Evolutionary conservation across 768 basidiomycete species (phyloP).

Genomic region (Boletales sp.): DNA sequence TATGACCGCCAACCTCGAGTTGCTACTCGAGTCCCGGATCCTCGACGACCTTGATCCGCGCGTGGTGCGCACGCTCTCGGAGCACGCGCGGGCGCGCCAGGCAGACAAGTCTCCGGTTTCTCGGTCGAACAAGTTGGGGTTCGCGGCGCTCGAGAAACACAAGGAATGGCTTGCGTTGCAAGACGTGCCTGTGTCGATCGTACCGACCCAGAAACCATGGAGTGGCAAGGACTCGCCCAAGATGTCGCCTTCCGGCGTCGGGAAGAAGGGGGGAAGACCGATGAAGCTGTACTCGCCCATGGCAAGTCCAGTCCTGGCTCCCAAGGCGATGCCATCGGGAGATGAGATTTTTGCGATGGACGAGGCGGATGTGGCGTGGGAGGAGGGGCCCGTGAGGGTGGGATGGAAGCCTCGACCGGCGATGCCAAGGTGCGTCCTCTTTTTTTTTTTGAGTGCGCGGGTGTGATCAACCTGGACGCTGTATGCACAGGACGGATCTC

Average conservation of each 20-base stretch:
- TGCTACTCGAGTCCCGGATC: conserved; percentile 74
- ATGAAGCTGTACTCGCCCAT: conserved; percentile 5
- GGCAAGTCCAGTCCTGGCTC: conserved; percentile 22
- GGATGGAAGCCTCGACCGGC: conserved; percentile 48
- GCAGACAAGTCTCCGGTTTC: conserved; percentile 61
- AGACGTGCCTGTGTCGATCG: conserved; percentile 62
- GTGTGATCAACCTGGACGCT: background rate
- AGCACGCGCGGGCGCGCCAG: conserved; percentile 58
- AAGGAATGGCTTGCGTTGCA: conserved; percentile 67
- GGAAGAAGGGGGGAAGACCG: conserved; percentile 11
- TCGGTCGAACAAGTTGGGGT: conserved; percentile 51
- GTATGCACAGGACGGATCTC: conserved; percentile 65
- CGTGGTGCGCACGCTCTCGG: conserved; percentile 64
- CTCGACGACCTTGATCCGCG: conserved; percentile 70
- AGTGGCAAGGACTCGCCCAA: conserved; percentile 25
- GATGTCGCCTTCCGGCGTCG: conserved; percentile 29
- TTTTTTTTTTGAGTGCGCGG: conserved; percentile 4
- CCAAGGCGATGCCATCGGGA: conserved; percentile 22
- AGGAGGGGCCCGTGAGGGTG: conserved; percentile 11
- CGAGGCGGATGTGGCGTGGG: conserved; percentile 44
- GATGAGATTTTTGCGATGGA: conserved; percentile 88
- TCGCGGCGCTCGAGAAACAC: conserved; percentile 55
- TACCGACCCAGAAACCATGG: conserved; percentile 28
- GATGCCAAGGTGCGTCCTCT: conserved; percentile 46
- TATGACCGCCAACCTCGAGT: conserved; percentile 81